Conservation (phyloP, 352 stramenopile genomes). For the Pythium sp. region DNA sequence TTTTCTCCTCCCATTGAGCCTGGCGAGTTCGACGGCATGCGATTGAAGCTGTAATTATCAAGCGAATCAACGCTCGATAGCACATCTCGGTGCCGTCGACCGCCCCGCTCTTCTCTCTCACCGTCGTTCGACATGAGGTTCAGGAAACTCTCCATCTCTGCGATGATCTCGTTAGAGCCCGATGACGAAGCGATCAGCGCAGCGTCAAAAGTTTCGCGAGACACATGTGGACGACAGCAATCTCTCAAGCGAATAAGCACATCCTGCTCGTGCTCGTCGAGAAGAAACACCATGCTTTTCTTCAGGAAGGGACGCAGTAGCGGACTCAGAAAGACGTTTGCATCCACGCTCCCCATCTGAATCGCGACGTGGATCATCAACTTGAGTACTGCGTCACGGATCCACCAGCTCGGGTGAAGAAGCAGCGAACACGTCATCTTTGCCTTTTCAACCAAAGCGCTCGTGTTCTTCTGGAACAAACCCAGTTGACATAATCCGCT, state of each 20-base stretch:
- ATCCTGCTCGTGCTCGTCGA: constrained; percentile 51
- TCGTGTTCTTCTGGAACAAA: constrained; percentile 88
- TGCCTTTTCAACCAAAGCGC: constrained; percentile 79
- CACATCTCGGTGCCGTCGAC: constrained; percentile 35
- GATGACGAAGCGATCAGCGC: constrained; percentile 65
- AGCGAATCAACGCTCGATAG: constrained; percentile 70
- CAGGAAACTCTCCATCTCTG: constrained; percentile 49
- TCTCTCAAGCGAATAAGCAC: constrained; percentile 57
- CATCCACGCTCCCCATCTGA: constrained; percentile 88
- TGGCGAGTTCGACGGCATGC: constrained; percentile 8
- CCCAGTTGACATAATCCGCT: constrained; percentile 88
- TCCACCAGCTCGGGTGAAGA: constrained; percentile 88
- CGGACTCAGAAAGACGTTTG: constrained; percentile 90
- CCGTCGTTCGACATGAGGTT: constrained; percentile 27
- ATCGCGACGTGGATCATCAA: constrained; percentile 85
- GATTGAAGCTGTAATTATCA: constrained; percentile 46
- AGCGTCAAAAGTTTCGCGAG: constrained; percentile 82
- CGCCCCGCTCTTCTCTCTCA: constrained; percentile 25
- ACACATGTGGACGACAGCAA: constrained; percentile 66
- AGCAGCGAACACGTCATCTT: constrained; percentile 83
- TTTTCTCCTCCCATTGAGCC: constrained; percentile 2
- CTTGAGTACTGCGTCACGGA: constrained; percentile 78
- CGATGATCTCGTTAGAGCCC: constrained; percentile 45
- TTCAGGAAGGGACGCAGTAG: constrained; percentile 88
- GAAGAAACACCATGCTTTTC: constrained; percentile 79